These are phyloP conservation scores for Blepharisma japonicum DNA, from an alignment of 73 alveolate genomes.

Conservation along the genomic window DNA sequence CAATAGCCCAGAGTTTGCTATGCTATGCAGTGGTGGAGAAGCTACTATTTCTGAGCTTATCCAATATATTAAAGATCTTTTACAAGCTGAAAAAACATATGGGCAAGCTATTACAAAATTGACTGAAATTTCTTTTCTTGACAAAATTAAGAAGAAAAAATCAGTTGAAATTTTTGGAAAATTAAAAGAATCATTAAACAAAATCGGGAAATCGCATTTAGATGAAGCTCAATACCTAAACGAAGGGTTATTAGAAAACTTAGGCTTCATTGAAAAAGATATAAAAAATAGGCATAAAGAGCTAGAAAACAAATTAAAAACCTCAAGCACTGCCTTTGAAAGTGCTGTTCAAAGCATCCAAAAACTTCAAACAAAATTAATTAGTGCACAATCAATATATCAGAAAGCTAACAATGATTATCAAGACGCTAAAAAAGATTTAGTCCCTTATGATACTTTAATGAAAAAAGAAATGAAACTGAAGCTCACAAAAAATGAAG, in stretches of 20 bases:
- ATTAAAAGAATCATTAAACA: background rate
- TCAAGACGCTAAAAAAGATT: background rate
- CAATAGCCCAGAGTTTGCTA: background rate
- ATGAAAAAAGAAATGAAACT: constrained; percentile 27
- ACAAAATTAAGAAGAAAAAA: background rate
- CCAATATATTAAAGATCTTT: background rate
- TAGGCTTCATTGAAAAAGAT: background rate
- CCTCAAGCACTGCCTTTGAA: background rate
- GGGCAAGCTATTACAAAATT: background rate
- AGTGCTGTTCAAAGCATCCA: background rate
- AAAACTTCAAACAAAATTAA: background rate
- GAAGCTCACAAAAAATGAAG: background rate
- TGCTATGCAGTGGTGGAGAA: background rate
- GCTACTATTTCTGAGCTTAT: background rate
- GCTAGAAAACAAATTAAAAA: background rate
- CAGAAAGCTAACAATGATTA: background rate
- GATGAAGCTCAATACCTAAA: background rate
- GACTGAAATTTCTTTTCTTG: background rate
- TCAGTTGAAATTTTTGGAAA: background rate
- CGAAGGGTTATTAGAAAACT: background rate
- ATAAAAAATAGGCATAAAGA: background rate
- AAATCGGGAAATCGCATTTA: constrained; percentile 3
- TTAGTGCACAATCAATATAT: too few relatives aligned
- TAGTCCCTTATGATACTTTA: constrained; percentile 1
- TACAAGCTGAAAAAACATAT: background rate